phyloP scores from a whole-genome alignment of 208 protist species.

The Borovskyia barvae region DNA sequence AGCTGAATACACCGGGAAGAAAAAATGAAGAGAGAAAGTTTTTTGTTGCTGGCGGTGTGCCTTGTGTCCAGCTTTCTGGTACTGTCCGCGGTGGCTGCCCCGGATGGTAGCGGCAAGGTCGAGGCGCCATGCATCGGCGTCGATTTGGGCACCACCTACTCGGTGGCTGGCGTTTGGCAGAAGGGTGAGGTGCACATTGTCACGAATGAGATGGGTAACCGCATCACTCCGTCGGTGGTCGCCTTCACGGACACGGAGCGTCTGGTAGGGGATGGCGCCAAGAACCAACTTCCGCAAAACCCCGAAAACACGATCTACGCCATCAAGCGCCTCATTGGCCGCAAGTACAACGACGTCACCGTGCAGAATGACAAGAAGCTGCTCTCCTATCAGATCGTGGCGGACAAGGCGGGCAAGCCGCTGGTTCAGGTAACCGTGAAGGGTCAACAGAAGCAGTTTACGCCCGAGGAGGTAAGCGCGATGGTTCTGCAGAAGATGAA shows the following conservation, averaged over 20 bases:
- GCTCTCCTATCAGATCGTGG: slow-evolving; percentile 78
- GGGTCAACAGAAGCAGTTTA: slow-evolving; percentile 74
- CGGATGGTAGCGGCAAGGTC: slow-evolving; percentile 71
- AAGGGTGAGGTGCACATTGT: slow-evolving; percentile 93
- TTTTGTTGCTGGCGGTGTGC: slow-evolving; percentile 20
- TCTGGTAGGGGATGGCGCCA: slow-evolving; percentile 88
- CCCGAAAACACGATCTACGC: slow-evolving; percentile 91
- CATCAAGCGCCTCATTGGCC: slow-evolving; percentile 92
- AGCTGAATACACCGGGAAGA: too few species aligned
- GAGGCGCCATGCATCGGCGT: slow-evolving; percentile 91
- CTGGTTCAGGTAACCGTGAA: slow-evolving; percentile 75
- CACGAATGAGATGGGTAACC: slow-evolving; percentile 91
- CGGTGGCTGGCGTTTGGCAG: slow-evolving; percentile 96
- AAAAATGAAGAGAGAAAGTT: not conserved
- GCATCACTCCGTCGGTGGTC: slow-evolving; percentile 95
- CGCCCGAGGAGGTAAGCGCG: slow-evolving; percentile 84
- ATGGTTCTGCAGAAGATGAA: slow-evolving; percentile 94
- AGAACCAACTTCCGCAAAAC: slow-evolving; percentile 91
- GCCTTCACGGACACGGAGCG: slow-evolving; percentile 94
- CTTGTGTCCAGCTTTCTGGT: slow-evolving; percentile 19
- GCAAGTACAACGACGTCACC: slow-evolving; percentile 88
- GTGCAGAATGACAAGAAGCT: slow-evolving; percentile 97
- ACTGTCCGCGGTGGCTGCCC: slow-evolving; percentile 32
- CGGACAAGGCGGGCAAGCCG: slow-evolving; percentile 82
- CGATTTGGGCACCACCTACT: slow-evolving; percentile 96